These are phyloP conservation scores for Rosa multiflora DNA, from an alignment of 306 rosid genomes.

Conservation along the genomic window DNA sequence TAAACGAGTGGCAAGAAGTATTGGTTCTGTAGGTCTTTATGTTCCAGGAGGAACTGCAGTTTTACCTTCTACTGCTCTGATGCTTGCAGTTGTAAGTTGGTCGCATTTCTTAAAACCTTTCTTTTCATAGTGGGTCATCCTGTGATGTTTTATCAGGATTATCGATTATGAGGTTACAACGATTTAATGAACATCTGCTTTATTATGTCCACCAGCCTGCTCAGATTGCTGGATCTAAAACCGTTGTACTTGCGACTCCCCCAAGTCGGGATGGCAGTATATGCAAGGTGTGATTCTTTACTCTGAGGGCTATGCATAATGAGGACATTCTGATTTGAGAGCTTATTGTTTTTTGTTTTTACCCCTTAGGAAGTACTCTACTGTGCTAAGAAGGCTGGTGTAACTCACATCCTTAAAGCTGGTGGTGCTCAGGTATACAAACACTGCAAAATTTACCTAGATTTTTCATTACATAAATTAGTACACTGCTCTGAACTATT, in stretches of 20 bases:
- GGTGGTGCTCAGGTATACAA: slow-evolving; percentile 96
- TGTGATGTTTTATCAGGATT: slow-evolving; percentile 6
- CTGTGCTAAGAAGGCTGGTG: slow-evolving; percentile 99
- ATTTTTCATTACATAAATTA: neutral
- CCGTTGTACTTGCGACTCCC: slow-evolving; percentile 91
- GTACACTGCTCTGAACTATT: slow-evolving; percentile 6
- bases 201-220: slow-evolving; percentile 70
- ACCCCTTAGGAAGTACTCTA: slow-evolving; percentile 77
- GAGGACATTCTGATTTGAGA: slow-evolving; percentile 6
- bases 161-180: neutral
- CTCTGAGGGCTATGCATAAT: slow-evolving; percentile 18
- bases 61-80: slow-evolving; percentile 94
- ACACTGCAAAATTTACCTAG: slow-evolving; percentile 12
- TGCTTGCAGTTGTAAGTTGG: slow-evolving; percentile 92
- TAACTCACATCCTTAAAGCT: slow-evolving; percentile 94
- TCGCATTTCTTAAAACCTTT: slow-evolving; percentile 9
- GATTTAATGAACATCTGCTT: slow-evolving; percentile 32
- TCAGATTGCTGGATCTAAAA: slow-evolving; percentile 93
- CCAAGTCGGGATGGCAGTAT: slow-evolving; percentile 78
- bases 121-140: slow-evolving; percentile 5
- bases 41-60: slow-evolving; percentile 99
- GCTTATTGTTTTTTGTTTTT: slow-evolving; percentile 21
- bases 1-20: slow-evolving; percentile 95
- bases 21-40: slow-evolving; percentile 93
- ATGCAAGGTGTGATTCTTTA: slow-evolving; percentile 80